Base-by-base conservation (phyloP, 805 yeast species). In the Crinitomyces ghanaensis region DNA sequence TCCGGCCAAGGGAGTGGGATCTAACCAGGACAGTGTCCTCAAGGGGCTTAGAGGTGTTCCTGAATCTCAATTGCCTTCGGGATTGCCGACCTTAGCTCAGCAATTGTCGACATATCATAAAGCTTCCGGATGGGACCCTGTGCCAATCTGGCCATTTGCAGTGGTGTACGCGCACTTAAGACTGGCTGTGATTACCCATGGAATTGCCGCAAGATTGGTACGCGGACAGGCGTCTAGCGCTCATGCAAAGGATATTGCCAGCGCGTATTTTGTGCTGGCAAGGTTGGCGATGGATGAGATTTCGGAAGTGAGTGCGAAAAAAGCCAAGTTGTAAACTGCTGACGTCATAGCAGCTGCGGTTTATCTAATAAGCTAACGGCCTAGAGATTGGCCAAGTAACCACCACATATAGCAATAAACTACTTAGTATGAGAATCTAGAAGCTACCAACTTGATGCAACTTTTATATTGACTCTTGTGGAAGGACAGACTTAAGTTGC, bases 121-220 rank as follows among this genome's bases (percentile, higher is more conserved):
- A 6, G 60, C 57, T 26, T 47, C 60, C 1, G 53, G 58, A 8
- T 66, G 67, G 48, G 65, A 68, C 40, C 66, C 74, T 2, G 34
- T 48, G 4, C 59, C 56, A 24, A 51, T 49, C 36, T 74, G 77
- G 77, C 46, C 50, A 4, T 63, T 66, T 29, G 79, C 77, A 1
- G 61, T 57, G 9, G 74, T 70, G 2, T 74, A 72, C 51, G 76
- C 76, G 0, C 53, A 72, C 25, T 59, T 70, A 24, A 54, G 80
- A 15, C 57, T 72, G 13, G 60, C 68, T 37, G 77, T 74, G 12
- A 74, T 74, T 35, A 58, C 67, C 12, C 81, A 74, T 41, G 81
- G 81, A 2, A 71, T 74, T 31, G 74, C 72, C 4, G 72, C 73
- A 56, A 57, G 79, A 33, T 56, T 61, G 1, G 56, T 60, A 7